These are phyloP conservation scores for Euphorbia tirucalli DNA, from an alignment of 345 rosid species.

Conservation along the genomic window DNA sequence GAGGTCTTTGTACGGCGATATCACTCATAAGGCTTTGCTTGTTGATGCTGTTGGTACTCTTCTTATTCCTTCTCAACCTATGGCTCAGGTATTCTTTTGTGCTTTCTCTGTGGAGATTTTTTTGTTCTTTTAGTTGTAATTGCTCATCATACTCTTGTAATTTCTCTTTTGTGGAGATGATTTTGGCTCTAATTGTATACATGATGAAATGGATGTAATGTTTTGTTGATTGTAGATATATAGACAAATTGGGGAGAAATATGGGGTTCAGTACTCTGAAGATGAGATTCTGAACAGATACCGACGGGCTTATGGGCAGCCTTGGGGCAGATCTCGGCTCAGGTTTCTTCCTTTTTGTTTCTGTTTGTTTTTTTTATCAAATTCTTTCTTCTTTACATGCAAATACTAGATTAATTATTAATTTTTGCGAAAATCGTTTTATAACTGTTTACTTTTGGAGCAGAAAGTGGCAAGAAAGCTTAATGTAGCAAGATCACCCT, in stretches of 20 bases:
- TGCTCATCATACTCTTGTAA: background rate
- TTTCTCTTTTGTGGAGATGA: background rate
- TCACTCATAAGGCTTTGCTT: constrained; percentile 81
- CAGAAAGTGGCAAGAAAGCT: background rate
- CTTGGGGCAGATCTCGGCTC: constrained; percentile 95
- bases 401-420: background rate
- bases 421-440: background rate
- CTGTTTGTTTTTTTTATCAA: background rate
- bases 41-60: constrained; percentile 98
- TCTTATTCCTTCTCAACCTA: constrained; percentile 92
- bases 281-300: constrained; percentile 78
- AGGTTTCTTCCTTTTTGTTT: constrained; percentile 42
- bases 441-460: background rate
- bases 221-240: constrained; percentile 53
- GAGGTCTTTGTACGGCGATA: constrained; percentile 73
- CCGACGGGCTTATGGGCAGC: constrained; percentile 88
- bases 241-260: constrained; percentile 79
- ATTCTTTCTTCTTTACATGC: background rate
- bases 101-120: too few species aligned
- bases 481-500: too few species aligned
- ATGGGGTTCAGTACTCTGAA: constrained; percentile 86
- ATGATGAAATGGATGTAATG: background rate
- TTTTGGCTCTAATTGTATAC: background rate
- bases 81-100: constrained; percentile 63
- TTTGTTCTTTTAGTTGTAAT: background rate